Conservation (phyloP, 2,329 filamentous ascomycete species). For the Nannizzia gypsea region DNA sequence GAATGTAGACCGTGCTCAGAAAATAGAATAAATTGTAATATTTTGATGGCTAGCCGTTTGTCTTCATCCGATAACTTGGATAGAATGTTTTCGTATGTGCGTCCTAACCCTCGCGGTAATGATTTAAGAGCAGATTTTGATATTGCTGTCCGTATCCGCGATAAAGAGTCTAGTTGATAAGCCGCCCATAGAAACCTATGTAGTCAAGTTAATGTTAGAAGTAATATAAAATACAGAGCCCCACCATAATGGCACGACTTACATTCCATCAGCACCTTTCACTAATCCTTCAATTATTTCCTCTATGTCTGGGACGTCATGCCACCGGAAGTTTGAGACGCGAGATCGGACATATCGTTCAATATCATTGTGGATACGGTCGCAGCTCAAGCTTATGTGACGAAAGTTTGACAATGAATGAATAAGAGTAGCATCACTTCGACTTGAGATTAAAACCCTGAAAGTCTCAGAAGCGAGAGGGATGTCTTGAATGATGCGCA, state of each 20-base stretch:
- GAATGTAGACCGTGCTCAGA: background rate
- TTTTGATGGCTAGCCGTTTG: background rate
- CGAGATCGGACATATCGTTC: constrained; percentile 1
- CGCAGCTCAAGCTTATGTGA: background rate
- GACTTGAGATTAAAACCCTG: background rate
- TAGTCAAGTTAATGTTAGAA: no score
- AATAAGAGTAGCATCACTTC: background rate
- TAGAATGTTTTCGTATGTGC: background rate
- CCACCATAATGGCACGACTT: background rate
- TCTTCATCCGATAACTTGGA: background rate
- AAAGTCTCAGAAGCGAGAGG: background rate
- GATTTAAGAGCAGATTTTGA: background rate
- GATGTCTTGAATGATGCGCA: background rate
- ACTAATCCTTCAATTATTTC: background rate
- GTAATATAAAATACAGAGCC: background rate
- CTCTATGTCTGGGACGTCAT: background rate
- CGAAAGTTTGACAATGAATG: background rate
- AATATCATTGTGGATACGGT: background rate
- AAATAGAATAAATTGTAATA: background rate
- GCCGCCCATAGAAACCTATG: background rate
- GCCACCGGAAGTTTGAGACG: background rate
- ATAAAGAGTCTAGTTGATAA: background rate
- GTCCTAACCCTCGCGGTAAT: background rate
- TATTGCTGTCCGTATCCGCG: background rate
- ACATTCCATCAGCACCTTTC: background rate